Conservation (phyloP, 2,329 filamentous ascomycete genomes). For the Teratosphaeriaceae sp. region DNA sequence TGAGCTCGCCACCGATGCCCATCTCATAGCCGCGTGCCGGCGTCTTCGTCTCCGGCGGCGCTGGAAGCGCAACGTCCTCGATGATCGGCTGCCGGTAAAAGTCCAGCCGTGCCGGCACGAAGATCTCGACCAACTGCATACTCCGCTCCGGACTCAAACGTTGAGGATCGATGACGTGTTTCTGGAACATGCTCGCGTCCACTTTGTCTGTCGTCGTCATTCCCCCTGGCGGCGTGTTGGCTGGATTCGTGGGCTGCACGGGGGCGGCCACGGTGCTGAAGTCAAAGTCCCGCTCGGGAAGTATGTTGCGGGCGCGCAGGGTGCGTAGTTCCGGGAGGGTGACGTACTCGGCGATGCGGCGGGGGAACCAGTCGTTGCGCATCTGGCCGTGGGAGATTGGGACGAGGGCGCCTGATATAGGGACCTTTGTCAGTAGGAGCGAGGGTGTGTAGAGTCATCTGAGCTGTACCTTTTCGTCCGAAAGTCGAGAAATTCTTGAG, state of each 20-base stretch:
- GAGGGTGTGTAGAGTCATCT: not conserved
- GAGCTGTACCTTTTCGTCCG: slow-evolving; percentile 38
- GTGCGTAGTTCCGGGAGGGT: slow-evolving; percentile 39
- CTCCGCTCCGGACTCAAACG: slow-evolving; percentile 37
- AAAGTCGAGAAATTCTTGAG: slow-evolving; percentile 47
- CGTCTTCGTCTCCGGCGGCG: slow-evolving; percentile 9
- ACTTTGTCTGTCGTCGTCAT: slow-evolving; percentile 7
- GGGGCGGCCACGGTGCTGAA: slow-evolving; percentile 25
- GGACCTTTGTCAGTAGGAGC: not conserved
- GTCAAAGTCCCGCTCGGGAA: slow-evolving; percentile 41
- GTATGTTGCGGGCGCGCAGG: slow-evolving; percentile 38
- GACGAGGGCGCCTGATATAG: slow-evolving; percentile 46
- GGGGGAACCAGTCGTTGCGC: slow-evolving; percentile 50
- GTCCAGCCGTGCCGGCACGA: slow-evolving; percentile 40
- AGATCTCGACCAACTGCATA: slow-evolving; percentile 42
- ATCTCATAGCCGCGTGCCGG: slow-evolving; percentile 8
- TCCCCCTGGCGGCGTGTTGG: not conserved
- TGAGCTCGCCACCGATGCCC: slow-evolving; percentile 24
- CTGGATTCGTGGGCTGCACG: not conserved
- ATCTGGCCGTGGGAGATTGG: slow-evolving; percentile 47
- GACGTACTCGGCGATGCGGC: slow-evolving; percentile 47
- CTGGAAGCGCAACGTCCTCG: slow-evolving; percentile 24
- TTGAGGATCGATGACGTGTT: slow-evolving; percentile 28
- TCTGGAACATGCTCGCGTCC: slow-evolving; percentile 14
- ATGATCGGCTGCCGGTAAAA: slow-evolving; percentile 41